Conservation (phyloP, 805 yeast species). For the Sungouiella thailandica region DNA sequence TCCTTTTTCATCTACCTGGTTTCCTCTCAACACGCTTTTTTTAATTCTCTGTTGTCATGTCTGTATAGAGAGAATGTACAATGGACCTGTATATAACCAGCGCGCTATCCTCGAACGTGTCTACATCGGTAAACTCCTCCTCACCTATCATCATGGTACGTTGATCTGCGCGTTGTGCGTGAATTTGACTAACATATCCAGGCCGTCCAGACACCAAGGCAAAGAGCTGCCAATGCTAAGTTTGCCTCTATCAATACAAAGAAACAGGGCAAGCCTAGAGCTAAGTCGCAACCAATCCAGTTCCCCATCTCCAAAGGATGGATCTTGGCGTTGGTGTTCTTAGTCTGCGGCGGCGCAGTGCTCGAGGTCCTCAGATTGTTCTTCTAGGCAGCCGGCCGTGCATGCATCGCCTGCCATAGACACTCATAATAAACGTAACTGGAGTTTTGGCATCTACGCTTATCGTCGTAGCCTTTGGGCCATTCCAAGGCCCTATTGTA, state of each 20-base stretch:
- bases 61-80: too few species aligned
- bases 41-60: too few species aligned
- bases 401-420: neutral
- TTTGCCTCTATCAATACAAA: constrained; percentile 70
- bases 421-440: too few species aligned
- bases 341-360: constrained; percentile 78
- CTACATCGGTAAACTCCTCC: constrained; percentile 1
- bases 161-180: too few species aligned
- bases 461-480: too few species aligned
- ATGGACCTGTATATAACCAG: too few species aligned
- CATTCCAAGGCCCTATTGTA: neutral
- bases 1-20: too few species aligned
- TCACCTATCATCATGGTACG: constrained; percentile 1
- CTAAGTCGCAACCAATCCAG: constrained; percentile 31
- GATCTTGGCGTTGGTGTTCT: constrained; percentile 57
- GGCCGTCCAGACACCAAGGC: constrained; percentile 83
- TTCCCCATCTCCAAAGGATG: constrained; percentile 60
- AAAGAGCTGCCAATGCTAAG: constrained; percentile 81
- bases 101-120: constrained; percentile 4
- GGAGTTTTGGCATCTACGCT: too few species aligned
- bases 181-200: constrained; percentile 8
- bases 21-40: too few species aligned
- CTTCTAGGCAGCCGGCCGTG: constrained; percentile 19
- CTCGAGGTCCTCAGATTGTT: constrained; percentile 59
- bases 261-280: constrained; percentile 69